phyloP scores from a whole-genome alignment of 148 eudicot genomes.

The Diospyros kaki region DNA sequence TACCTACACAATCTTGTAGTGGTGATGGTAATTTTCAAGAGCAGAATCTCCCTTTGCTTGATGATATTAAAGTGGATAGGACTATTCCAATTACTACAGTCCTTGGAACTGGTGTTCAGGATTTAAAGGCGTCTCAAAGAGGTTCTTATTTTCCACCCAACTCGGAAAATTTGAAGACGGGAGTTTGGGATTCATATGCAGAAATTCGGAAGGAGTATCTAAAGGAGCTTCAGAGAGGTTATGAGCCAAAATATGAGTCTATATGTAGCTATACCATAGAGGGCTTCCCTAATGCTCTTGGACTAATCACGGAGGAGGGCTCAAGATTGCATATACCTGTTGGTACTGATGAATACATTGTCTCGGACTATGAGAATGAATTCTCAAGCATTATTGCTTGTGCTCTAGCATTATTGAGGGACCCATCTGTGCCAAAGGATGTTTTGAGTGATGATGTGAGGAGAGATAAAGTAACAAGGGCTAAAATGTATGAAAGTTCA shows the following conservation, averaged over 20 bases:
- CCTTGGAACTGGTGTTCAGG: conserved; percentile 18
- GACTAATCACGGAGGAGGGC: conserved; percentile 63
- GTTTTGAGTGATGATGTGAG: conserved; percentile 29
- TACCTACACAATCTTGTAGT: conserved; percentile 5
- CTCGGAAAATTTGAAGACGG: conserved; percentile 32
- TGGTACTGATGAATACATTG: conserved; percentile 44
- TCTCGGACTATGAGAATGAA: conserved; percentile 83
- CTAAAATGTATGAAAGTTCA: conserved; percentile 27
- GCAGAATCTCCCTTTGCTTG: conserved; percentile 21
- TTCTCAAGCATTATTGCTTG: conserved; percentile 83
- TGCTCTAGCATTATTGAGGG: conserved; percentile 60
- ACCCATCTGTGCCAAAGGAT: conserved; percentile 20
- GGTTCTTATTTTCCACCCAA: conserved; percentile 11
- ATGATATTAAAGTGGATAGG: conserved; percentile 23
- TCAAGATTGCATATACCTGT: conserved; percentile 77
- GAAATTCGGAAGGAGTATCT: conserved; percentile 52
- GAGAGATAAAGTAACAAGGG: conserved; percentile 20
- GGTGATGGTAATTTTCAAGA: conserved; percentile 22
- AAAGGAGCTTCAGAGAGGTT: conserved; percentile 46
- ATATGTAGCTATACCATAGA: conserved; percentile 30
- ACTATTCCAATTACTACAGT: conserved; percentile 27
- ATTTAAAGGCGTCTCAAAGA: conserved; percentile 23
- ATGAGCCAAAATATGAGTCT: conserved; percentile 41
- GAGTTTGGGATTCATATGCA: conserved; percentile 63
- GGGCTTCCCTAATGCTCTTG: conserved; percentile 35